phyloP scores from a whole-genome alignment of 2,329 filamentous ascomycete species.

The Diaporthe ampelina region DNA sequence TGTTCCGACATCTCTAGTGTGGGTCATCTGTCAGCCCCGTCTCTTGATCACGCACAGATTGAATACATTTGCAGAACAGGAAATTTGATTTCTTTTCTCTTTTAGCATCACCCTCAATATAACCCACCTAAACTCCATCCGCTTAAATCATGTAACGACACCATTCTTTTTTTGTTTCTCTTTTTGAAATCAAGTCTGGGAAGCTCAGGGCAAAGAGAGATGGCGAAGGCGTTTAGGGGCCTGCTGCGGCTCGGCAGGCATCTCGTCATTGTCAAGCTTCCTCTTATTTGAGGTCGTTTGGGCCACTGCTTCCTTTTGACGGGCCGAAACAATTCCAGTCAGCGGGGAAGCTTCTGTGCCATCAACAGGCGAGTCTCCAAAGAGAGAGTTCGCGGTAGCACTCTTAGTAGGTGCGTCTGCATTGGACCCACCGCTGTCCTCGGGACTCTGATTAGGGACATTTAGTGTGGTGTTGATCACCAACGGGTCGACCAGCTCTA shows the following conservation, averaged over 20 bases:
- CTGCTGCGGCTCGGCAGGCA: not conserved
- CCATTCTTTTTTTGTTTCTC: no score
- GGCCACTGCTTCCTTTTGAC: not conserved
- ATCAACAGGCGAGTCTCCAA: not conserved
- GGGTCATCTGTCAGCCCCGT: not conserved
- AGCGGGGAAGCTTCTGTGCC: not conserved
- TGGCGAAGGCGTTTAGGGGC: not conserved
- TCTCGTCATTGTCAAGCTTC: not conserved
- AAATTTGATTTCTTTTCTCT: not conserved
- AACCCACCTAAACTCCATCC: not conserved
- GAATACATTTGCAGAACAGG: not conserved
- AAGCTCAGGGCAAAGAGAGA: not conserved
- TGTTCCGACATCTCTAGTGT: no score
- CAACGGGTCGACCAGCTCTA: not conserved
- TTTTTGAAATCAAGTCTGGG: not conserved
- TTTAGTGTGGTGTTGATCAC: not conserved
- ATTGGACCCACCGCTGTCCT: no score
- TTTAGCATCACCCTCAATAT: no score
- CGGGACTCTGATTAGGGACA: not conserved
- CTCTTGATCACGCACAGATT: not conserved
- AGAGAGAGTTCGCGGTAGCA: not conserved
- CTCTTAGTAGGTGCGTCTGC: not conserved
- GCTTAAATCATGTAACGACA: not conserved
- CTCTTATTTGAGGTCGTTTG: not conserved
- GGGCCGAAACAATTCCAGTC: not conserved